These are phyloP conservation scores for Mucor lusitanicus DNA, from an alignment of 371 early-diverging fungal species.

Conservation along the genomic window DNA sequence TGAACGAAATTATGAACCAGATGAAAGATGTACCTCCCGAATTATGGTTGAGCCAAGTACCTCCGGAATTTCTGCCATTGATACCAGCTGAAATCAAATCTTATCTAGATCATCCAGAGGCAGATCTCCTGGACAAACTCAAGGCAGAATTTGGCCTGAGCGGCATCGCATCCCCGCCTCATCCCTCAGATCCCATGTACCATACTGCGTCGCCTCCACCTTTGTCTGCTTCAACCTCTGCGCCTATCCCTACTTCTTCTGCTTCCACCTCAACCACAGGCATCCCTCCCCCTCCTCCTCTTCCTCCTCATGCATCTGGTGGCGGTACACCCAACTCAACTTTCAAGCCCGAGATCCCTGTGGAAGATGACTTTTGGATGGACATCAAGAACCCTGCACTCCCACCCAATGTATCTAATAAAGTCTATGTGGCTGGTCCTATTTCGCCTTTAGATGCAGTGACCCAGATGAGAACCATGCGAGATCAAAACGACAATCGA, in stretches of 20 bases:
- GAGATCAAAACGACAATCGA: slow-evolving; percentile 18
- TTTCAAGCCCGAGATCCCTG: slow-evolving; percentile 6
- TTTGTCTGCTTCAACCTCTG: background rate
- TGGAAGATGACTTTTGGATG: slow-evolving; percentile 18
- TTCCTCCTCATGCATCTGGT: background rate
- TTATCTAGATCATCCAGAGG: background rate
- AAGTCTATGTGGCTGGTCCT: slow-evolving; percentile 20
- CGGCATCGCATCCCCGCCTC: background rate
- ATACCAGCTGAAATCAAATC: slow-evolving; percentile 19
- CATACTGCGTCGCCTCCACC: background rate
- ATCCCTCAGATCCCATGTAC: background rate
- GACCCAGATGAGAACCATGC: slow-evolving; percentile 11
- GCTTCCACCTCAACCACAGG: background rate
- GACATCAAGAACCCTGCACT: slow-evolving; percentile 3
- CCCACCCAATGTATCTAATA: background rate
- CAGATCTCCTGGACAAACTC: background rate
- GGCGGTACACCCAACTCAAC: background rate
- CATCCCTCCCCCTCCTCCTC: background rate
- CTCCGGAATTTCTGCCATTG: slow-evolving; percentile 10
- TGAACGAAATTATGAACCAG: slow-evolving; percentile 11
- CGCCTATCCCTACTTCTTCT: background rate
- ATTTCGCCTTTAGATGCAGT: slow-evolving; percentile 26
- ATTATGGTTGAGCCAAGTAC: slow-evolving; percentile 11
- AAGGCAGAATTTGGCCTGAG: background rate
- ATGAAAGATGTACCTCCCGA: slow-evolving; percentile 23